Base-by-base conservation (phyloP, 2,329 filamentous ascomycete species). In the Tolypocladium album region DNA sequence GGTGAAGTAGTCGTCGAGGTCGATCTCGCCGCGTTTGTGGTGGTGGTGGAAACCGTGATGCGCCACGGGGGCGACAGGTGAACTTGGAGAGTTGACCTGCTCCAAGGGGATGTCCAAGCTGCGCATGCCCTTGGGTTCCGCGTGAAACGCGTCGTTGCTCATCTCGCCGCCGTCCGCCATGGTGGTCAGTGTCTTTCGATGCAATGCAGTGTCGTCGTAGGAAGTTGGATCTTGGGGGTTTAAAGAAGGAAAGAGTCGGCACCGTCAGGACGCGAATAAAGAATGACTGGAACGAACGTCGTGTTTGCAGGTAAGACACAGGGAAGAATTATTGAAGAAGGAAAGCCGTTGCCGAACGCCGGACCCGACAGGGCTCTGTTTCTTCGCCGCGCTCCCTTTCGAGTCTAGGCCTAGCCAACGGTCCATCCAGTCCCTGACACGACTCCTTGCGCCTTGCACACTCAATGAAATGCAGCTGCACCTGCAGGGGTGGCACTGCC, bases 1-100 rank as follows among this genome's bases (percentile, higher is more conserved):
- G 56, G 70, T 81, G 68, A 87, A 87, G 70, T 87, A 86, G 63
- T 86, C 82, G 61, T 85, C 82, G 56, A 86, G 64, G 40, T 83
- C 79, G 62, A 79, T 70, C 17, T 72, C 73, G 20, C 68, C 70
- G 38, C 70, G 72, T 47, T 13, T 38, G 36, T 69, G 69, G 43
- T 67, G 69, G n/a, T 69, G 69, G 42, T 67, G 69, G 27, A 57
- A 58, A 7, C 42, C 8, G 3, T 24, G 43, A 12, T 38, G 56
- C 22, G 56, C 34, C 13, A 56, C 22, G 13, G 56, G 36, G 15
- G 43, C 38, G 22, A 36, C 17, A 0, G 59, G 59, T 47, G 59
- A 60, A 43, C 7, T 17, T n/a, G 43, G 56, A 31, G 56, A 34
- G 24, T 27, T 27, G 27, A 50, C 56, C 1, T 50, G 39, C 42